These are phyloP conservation scores for Coniosporium apollinis DNA, from an alignment of 495 filamentous ascomycete genomes.

Conservation along the genomic window DNA sequence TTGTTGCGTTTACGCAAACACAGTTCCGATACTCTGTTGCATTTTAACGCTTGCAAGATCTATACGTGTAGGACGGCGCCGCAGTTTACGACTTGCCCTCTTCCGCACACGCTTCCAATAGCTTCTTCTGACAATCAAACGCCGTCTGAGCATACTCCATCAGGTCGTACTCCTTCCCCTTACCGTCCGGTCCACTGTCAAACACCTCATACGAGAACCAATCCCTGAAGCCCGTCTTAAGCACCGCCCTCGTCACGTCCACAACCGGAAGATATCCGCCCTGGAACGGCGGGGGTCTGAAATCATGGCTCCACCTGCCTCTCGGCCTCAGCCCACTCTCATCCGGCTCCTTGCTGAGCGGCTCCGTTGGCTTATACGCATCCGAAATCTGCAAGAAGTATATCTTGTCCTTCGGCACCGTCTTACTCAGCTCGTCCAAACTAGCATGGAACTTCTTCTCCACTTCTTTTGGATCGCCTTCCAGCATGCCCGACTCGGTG, in stretches of 20 bases:
- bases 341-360: slow-evolving; percentile 30
- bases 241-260: slow-evolving; percentile 46
- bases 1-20: too few species aligned
- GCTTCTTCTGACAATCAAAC: slow-evolving; percentile 36
- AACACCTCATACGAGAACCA: slow-evolving; percentile 69
- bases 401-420: slow-evolving; percentile 53
- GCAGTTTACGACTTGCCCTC: too few species aligned
- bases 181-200: slow-evolving; percentile 43
- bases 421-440: slow-evolving; percentile 34
- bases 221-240: slow-evolving; percentile 51
- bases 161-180: slow-evolving; percentile 43
- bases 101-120: slow-evolving; percentile 33
- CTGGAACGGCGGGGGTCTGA: slow-evolving; percentile 51
- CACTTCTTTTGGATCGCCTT: slow-evolving; percentile 15
- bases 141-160: slow-evolving; percentile 39
- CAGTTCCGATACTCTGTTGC: too few species aligned
- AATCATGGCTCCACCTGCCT: slow-evolving; percentile 56
- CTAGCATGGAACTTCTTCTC: slow-evolving; percentile 32
- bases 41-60: too few species aligned
- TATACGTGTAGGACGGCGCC: too few species aligned
- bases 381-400: slow-evolving; percentile 64
- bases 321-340: slow-evolving; percentile 37
- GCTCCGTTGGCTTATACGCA: slow-evolving; percentile 45
- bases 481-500: slow-evolving; percentile 42
- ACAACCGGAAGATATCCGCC: slow-evolving; percentile 59